Evolutionary conservation across 2,329 filamentous ascomycete genomes (phyloP).

Genomic region (Hypoxylon sp.): DNA sequence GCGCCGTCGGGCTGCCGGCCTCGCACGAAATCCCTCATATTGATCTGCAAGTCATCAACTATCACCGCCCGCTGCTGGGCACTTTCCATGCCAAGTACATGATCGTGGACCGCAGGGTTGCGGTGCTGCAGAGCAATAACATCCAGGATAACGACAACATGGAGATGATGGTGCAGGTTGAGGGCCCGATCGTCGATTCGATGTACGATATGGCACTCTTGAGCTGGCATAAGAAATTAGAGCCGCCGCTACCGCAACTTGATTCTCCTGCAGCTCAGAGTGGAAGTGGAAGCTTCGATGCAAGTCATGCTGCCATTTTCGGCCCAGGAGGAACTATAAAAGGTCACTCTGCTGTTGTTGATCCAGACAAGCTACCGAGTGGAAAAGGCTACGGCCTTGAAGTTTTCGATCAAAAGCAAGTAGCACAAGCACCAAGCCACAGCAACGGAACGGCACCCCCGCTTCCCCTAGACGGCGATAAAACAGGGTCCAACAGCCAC

Average conservation of each 20-base stretch:
- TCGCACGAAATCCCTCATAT: constrained; percentile 78
- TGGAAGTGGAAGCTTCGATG: constrained; percentile 49
- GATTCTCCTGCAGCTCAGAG: constrained; percentile 63
- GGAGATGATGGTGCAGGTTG: constrained; percentile 84
- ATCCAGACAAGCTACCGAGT: constrained; percentile 48
- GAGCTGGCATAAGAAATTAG: constrained; percentile 76
- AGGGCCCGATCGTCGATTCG: constrained; percentile 82
- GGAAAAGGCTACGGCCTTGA: constrained; percentile 35
- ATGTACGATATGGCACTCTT: constrained; percentile 82
- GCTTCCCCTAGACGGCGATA: background rate
- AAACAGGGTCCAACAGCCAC: background rate
- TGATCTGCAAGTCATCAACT: constrained; percentile 80
- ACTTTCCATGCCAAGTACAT: constrained; percentile 86
- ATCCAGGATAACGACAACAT: constrained; percentile 84
- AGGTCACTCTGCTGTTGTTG: constrained; percentile 51
- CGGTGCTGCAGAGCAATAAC: constrained; percentile 82
- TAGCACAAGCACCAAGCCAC: background rate
- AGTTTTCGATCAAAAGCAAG: constrained; percentile 1
- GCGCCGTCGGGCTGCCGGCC: constrained; percentile 72
- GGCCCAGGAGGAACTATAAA: constrained; percentile 52
- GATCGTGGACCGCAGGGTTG: constrained; percentile 80
- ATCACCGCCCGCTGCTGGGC: constrained; percentile 77
- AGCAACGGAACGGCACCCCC: background rate
- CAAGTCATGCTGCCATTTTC: constrained; percentile 50
- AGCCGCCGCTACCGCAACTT: constrained; percentile 71